These are phyloP conservation scores for Penicillium taxi DNA, from an alignment of 495 filamentous ascomycete species.

Conservation along the genomic window DNA sequence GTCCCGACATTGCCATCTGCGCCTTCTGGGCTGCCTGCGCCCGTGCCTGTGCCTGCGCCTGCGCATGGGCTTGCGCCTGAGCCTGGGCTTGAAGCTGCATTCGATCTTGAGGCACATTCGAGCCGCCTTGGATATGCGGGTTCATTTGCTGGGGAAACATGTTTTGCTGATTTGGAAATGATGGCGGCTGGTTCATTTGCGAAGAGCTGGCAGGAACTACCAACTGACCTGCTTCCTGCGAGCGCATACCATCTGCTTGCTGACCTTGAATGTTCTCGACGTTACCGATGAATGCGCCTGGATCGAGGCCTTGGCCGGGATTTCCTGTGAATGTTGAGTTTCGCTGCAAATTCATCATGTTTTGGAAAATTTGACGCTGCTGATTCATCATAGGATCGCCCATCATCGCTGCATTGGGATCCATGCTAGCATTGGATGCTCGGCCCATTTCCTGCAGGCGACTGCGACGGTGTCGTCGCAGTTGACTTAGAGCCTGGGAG, in stretches of 20 bases:
- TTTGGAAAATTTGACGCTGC: constrained; percentile 36
- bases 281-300: constrained; percentile 42
- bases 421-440: constrained; percentile 19
- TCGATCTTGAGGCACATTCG: constrained; percentile 35
- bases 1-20: constrained; percentile 39
- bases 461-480: constrained; percentile 27
- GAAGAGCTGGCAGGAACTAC: constrained; percentile 59
- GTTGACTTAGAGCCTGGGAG: constrained; percentile 36
- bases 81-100: constrained; percentile 28
- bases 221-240: constrained; percentile 56
- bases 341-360: constrained; percentile 40
- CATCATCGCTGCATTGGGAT: constrained; percentile 29
- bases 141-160: constrained; percentile 32
- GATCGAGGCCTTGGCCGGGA: constrained; percentile 36
- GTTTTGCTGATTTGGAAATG: constrained; percentile 28
- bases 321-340: constrained; percentile 31
- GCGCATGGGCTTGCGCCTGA: constrained; percentile 31
- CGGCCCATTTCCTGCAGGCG: constrained; percentile 31
- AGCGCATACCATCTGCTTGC: constrained; percentile 53
- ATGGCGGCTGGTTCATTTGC: constrained; percentile 36
- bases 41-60: constrained; percentile 33
- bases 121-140: constrained; percentile 31
- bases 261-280: constrained; percentile 51
- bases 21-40: constrained; percentile 39
- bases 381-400: constrained; percentile 36